These are phyloP conservation scores for Spiromastix sp. DNA, from an alignment of 2,329 filamentous ascomycete species.

Conservation along the genomic window DNA sequence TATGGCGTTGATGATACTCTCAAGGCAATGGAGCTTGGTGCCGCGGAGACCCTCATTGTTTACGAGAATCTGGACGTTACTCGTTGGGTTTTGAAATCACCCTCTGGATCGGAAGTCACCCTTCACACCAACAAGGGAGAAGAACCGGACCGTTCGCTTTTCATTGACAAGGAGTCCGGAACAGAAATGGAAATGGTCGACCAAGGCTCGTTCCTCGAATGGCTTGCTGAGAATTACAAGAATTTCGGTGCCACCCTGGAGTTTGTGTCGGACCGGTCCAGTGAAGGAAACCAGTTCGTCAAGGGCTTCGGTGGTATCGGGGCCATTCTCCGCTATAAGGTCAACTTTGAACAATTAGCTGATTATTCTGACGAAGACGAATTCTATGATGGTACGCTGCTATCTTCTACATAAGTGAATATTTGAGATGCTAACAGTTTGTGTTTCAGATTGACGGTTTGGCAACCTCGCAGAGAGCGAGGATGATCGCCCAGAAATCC, in stretches of 20 bases:
- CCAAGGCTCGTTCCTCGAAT: conserved; percentile 92
- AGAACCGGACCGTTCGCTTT: conserved; percentile 69
- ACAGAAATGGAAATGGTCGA: conserved; percentile 94
- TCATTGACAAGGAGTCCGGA: conserved; percentile 91
- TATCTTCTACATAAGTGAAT: neutral
- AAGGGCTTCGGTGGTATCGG: conserved; percentile 99
- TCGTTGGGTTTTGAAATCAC: conserved; percentile 79
- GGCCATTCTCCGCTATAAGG: conserved; percentile 94
- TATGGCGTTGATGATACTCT: conserved; percentile 97
- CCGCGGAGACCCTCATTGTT: conserved; percentile 87
- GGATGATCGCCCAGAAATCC: conserved; percentile 61
- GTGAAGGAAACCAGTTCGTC: conserved; percentile 98
- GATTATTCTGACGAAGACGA: conserved; percentile 87
- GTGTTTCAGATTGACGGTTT: conserved; percentile 67
- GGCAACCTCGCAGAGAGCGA: conserved; percentile 79
- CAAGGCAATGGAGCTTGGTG: conserved; percentile 91
- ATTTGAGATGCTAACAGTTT: conserved; percentile 1
- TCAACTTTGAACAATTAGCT: conserved; percentile 98
- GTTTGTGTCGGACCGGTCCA: conserved; percentile 95
- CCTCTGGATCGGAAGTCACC: conserved; percentile 59
- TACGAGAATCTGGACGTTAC: conserved; percentile 96
- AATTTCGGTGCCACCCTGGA: conserved; percentile 93
- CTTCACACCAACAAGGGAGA: conserved; percentile 83
- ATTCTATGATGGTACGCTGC: conserved; percentile 60
- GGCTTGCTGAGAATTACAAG: conserved; percentile 97